These are phyloP conservation scores for Lantana camara DNA, from an alignment of 257 asterid species.

Conservation along the genomic window DNA sequence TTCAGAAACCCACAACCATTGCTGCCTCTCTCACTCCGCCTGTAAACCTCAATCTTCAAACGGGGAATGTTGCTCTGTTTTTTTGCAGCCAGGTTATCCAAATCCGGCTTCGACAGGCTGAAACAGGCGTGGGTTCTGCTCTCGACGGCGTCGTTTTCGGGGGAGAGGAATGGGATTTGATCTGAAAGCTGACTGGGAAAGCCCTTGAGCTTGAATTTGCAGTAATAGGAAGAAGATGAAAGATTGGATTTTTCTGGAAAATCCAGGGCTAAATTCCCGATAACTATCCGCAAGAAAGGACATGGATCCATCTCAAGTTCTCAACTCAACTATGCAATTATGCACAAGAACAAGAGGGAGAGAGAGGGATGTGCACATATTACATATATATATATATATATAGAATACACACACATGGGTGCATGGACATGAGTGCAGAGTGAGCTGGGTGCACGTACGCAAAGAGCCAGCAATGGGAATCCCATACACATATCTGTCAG, in stretches of 20 bases:
- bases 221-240: slow-evolving; percentile 37
- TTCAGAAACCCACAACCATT: slow-evolving; percentile 36
- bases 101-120: slow-evolving; percentile 57
- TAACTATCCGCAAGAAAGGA: slow-evolving; percentile 74
- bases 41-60: slow-evolving; percentile 59
- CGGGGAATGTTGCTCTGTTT: slow-evolving; percentile 32
- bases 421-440: slow-evolving; percentile 59
- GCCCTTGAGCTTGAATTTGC: slow-evolving; percentile 73
- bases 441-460: slow-evolving; percentile 91
- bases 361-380: no score
- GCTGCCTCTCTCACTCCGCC: slow-evolving; percentile 34
- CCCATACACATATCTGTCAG: slow-evolving; percentile 38
- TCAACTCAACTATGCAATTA: neutral
- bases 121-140: slow-evolving; percentile 54
- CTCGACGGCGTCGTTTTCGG: slow-evolving; percentile 55
- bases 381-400: neutral
- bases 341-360: neutral
- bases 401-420: neutral
- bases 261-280: slow-evolving; percentile 57
- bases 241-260: slow-evolving; percentile 29
- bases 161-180: slow-evolving; percentile 31
- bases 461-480: slow-evolving; percentile 51
- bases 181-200: slow-evolving; percentile 52
- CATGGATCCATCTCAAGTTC: slow-evolving; percentile 82
- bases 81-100: slow-evolving; percentile 53